These are phyloP conservation scores for Neophaeococcomyces aloes DNA, from an alignment of 2,329 filamentous ascomycete species.

Conservation along the genomic window DNA sequence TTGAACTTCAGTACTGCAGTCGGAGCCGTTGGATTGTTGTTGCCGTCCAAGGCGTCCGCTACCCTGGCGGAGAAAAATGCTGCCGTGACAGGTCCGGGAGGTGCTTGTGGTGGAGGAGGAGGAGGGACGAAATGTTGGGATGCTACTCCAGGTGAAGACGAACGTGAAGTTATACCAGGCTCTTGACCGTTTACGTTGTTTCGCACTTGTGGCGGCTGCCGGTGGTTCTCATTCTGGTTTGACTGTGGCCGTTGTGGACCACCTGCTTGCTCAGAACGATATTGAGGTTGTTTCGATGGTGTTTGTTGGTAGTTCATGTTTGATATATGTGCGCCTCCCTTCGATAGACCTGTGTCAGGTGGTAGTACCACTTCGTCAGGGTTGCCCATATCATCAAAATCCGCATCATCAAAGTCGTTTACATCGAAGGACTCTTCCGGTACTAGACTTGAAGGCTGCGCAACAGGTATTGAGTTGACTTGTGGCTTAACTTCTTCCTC, in stretches of 20 bases:
- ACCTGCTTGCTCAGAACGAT: not conserved
- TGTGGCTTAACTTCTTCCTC: slow-evolving; percentile 39
- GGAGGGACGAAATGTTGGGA: slow-evolving; percentile 12
- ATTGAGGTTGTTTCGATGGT: slow-evolving; percentile 16
- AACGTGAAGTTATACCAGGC: slow-evolving; percentile 4
- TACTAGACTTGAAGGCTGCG: slow-evolving; percentile 17
- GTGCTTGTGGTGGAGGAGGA: slow-evolving; percentile 4
- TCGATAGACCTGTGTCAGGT: slow-evolving; percentile 19
- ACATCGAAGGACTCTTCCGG: slow-evolving; percentile 28
- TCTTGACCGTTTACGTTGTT: slow-evolving; percentile 2
- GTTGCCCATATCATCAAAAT: slow-evolving; percentile 63
- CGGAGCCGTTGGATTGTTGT: slow-evolving; percentile 35
- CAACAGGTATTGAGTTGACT: slow-evolving; percentile 11
- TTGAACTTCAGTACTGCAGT: slow-evolving; percentile 51
- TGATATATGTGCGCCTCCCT: not conserved
- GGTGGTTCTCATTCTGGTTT: not conserved
- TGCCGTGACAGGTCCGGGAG: slow-evolving; percentile 31
- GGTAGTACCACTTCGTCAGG: slow-evolving; percentile 64
- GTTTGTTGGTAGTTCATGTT: slow-evolving; percentile 8
- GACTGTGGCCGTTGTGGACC: not conserved
- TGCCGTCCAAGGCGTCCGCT: slow-evolving; percentile 47
- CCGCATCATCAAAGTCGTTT: slow-evolving; percentile 63
- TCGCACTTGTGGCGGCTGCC: slow-evolving; percentile 8
- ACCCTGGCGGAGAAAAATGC: slow-evolving; percentile 64
- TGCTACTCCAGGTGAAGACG: slow-evolving; percentile 16